Percentiles rank a stretch among this genome's conserved stretches.
Conservation (phyloP, 192 early-diverging fungal species). For the Linnemannia schmuckeri region DNA sequence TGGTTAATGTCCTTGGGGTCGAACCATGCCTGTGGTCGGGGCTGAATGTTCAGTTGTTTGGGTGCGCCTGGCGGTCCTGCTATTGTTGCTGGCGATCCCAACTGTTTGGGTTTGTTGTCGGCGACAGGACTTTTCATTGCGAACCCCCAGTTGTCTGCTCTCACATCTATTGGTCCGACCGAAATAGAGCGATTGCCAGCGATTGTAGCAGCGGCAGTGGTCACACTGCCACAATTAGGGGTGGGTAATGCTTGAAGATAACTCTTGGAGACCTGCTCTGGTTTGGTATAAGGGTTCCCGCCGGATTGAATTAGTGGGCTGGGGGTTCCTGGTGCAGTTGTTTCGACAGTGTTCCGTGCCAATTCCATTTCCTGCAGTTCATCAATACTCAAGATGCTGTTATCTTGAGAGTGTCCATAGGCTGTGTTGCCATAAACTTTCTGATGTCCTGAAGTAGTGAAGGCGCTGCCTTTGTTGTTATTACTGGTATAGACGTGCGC, state of each 20-base stretch:
- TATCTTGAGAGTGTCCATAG: neutral
- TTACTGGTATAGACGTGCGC: neutral
- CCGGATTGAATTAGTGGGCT: neutral
- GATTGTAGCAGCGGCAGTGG: neutral
- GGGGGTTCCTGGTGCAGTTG: neutral
- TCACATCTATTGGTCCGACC: neutral
- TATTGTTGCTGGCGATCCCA: neutral
- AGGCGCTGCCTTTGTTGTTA: neutral
- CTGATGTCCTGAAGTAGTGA: neutral
- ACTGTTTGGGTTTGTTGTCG: neutral
- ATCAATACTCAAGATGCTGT: neutral
- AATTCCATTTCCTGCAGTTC: neutral
- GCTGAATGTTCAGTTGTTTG: neutral
- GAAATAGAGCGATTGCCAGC: neutral
- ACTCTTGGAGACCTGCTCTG: neutral
- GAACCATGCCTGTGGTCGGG: neutral
- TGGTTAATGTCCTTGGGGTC: neutral
- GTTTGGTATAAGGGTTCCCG: neutral
- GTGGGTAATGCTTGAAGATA: neutral
- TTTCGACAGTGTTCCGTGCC: neutral
- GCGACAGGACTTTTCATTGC: neutral
- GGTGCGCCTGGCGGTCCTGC: neutral
- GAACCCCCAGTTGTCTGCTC: neutral
- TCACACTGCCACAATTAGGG: neutral
- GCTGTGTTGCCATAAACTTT: neutral